Percentiles rank a stretch among this genome's conserved stretches.
Evolutionary conservation across 495 filamentous ascomycete species (phyloP).

Genomic region (Bathelium albidoporum): DNA sequence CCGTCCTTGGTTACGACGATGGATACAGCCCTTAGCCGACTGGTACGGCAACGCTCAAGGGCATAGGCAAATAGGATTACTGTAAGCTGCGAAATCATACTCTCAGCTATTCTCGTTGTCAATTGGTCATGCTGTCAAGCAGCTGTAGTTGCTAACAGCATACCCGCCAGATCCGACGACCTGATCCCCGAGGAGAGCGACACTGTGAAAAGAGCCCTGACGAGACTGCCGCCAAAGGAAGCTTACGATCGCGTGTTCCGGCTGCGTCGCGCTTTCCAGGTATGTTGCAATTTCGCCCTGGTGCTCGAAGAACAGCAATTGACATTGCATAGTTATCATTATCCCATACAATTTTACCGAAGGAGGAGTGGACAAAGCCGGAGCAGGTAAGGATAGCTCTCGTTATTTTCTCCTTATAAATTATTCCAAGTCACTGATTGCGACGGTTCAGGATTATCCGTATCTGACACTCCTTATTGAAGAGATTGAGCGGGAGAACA

Average conservation of each 20-base stretch:
- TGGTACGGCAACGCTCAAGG: slow-evolving; percentile 82
- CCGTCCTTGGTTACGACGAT: slow-evolving; percentile 71
- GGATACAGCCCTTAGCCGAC: slow-evolving; percentile 65
- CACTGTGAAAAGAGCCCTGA: slow-evolving; percentile 70
- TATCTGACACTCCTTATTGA: slow-evolving; percentile 75
- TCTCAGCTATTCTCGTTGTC: neutral
- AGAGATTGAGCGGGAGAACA: slow-evolving; percentile 70
- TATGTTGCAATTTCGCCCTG: slow-evolving; percentile 28
- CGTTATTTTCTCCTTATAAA: neutral
- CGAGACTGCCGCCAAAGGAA: slow-evolving; percentile 81
- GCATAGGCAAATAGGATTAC: slow-evolving; percentile 86
- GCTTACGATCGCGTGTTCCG: slow-evolving; percentile 95
- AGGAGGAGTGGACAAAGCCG: slow-evolving; percentile 68
- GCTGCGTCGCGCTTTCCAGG: slow-evolving; percentile 89
- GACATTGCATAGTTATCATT: slow-evolving; percentile 56
- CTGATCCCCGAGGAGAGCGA: slow-evolving; percentile 86
- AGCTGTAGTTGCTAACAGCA: slow-evolving; percentile 11
- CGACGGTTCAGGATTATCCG: slow-evolving; percentile 50
- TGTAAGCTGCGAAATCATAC: slow-evolving; percentile 43
- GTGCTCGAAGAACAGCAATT: slow-evolving; percentile 11
- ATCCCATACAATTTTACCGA: slow-evolving; percentile 76
- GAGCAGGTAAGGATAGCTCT: slow-evolving; percentile 48
- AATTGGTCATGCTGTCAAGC: neutral
- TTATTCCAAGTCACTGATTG: neutral
- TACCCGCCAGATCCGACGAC: slow-evolving; percentile 66